Conservation (phyloP, 2,329 filamentous ascomycete genomes). For the Verticillium nubilum region DNA sequence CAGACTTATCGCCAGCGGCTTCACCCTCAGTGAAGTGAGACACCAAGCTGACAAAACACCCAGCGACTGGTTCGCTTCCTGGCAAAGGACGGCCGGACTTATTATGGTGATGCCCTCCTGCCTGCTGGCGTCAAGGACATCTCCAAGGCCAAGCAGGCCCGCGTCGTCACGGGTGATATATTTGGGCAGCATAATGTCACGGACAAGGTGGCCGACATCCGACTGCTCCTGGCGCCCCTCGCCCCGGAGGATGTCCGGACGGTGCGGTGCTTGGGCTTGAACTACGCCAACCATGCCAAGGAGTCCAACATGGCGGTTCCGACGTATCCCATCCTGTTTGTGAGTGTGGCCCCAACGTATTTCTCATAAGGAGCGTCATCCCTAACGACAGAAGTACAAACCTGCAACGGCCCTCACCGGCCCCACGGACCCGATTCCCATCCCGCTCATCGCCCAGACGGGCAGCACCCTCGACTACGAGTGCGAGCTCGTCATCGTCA, state of each 20-base stretch:
- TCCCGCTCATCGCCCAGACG: constrained; percentile 61
- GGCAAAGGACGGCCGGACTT: constrained; percentile 61
- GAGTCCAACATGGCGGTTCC: constrained; percentile 62
- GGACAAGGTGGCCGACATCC: constrained; percentile 51
- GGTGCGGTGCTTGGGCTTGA: constrained; percentile 64
- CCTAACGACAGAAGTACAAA: constrained; percentile 46
- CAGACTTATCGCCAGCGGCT: constrained; percentile 1
- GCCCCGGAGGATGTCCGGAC: constrained; percentile 58
- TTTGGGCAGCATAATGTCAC: constrained; percentile 61
- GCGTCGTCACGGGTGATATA: constrained; percentile 59
- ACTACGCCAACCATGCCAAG: constrained; percentile 65
- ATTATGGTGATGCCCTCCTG: constrained; percentile 71
- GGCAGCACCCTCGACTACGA: constrained; percentile 70
- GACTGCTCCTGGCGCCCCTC: constrained; percentile 57
- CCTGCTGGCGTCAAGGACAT: constrained; percentile 56
- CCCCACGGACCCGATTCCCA: constrained; percentile 60
- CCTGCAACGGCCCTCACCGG: constrained; percentile 61
- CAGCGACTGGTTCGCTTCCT: constrained; percentile 71
- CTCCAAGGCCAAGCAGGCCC: constrained; percentile 53
- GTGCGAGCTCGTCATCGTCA: constrained; percentile 70
- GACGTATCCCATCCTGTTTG: constrained; percentile 66
- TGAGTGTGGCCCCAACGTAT: constrained; percentile 29
- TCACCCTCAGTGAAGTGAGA: not conserved
- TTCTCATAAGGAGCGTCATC: too few species aligned
- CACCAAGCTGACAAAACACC: not conserved